Evolutionary conservation across 257 asterid species (phyloP).

Genomic region (Pogostemon cablin): DNA sequence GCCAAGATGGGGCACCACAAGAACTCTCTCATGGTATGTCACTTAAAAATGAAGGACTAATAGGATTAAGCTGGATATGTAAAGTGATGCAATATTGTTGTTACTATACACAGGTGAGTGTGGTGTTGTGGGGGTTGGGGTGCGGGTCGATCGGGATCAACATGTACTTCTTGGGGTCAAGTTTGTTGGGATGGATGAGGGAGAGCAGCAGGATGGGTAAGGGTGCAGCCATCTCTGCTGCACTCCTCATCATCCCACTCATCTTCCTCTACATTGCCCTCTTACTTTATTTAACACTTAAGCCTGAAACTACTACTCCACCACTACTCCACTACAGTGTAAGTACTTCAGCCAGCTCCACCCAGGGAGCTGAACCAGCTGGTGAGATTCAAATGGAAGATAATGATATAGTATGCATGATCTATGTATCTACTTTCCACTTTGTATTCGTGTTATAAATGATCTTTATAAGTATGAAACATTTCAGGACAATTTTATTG

Average conservation of each 20-base stretch:
- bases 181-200: constrained; percentile 33
- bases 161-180: constrained; percentile 9
- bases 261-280: constrained; percentile 5
- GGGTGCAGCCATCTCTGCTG: constrained; percentile 25
- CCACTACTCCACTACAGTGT: neutral
- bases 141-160: neutral
- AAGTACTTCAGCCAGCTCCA: neutral
- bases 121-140: neutral
- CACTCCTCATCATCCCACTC: constrained; percentile 1
- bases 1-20: constrained; percentile 38
- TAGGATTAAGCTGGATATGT: neutral
- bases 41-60: neutral
- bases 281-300: constrained; percentile 3
- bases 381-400: too few species aligned
- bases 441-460: too few species aligned
- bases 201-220: constrained; percentile 23
- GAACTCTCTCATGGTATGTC: constrained; percentile 18
- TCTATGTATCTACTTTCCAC: too few species aligned
- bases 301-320: constrained; percentile 1
- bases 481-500: too few species aligned
- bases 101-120: neutral
- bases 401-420: too few species aligned
- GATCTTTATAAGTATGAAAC: too few species aligned
- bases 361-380: too few species aligned
- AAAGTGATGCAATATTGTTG: too few species aligned